Conservation (phyloP, 139 green algal species). For the Tetraselmis chui region DNA sequence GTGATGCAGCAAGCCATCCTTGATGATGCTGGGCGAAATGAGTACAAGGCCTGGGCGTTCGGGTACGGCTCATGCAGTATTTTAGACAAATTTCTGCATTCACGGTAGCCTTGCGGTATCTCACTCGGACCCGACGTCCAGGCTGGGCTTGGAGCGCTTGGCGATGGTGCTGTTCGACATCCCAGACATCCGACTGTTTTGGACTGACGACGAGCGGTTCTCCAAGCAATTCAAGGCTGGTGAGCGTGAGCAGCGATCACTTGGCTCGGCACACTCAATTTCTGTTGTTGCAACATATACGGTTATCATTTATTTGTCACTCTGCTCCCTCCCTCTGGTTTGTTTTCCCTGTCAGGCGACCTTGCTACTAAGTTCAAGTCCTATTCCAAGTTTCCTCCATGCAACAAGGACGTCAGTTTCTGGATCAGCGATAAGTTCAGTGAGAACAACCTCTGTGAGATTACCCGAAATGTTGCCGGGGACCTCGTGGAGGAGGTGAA, state of each 20-base stretch:
- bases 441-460: constrained; percentile 85
- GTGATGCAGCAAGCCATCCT: constrained; percentile 78
- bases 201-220: constrained; percentile 85
- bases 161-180: constrained; percentile 99
- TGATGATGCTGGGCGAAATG: constrained; percentile 48
- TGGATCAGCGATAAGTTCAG: constrained; percentile 88
- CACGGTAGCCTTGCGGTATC: no score
- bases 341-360: constrained; percentile 27
- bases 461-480: constrained; percentile 28
- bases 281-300: neutral
- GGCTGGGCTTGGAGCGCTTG: constrained; percentile 92
- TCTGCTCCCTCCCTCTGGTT: neutral
- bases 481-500: constrained; percentile 94
- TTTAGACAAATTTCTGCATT: no score
- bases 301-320: constrained; percentile 13
- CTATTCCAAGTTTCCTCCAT: constrained; percentile 92
- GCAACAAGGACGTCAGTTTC: constrained; percentile 98
- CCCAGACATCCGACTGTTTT: constrained; percentile 97
- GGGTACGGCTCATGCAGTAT: no score
- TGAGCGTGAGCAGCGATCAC: neutral
- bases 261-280: no score
- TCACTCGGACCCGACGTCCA: constrained; percentile 5
- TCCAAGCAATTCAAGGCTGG: constrained; percentile 79
- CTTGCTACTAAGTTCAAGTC: constrained; percentile 83
- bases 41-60: constrained; percentile 43